Evolutionary conservation across 1,284 basidiomycete species (phyloP), one percentile per base, ranked within the genome.

Genomic region (Pseudozyma hubeiensis): DNA sequence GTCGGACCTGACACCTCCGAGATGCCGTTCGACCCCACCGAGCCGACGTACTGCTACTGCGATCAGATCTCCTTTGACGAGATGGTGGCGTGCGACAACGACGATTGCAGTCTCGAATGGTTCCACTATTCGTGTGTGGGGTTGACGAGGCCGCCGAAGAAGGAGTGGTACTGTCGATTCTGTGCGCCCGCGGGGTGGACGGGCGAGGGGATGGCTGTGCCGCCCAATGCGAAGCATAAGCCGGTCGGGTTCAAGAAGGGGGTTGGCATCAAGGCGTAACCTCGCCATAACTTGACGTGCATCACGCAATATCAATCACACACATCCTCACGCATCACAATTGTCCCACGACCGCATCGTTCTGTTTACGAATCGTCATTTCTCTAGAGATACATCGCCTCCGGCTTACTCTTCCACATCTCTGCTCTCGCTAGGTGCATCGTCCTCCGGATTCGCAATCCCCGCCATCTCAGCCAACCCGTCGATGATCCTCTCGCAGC

Each of bases 21-120:
- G 24, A 79, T 82, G 71, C 79, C 83, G 7, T 71, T 81, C 37
- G 77, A 77, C 51, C 86, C 86, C 1, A 86, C 86, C 68, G 87
- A 88, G 74, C 87, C 87, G 34, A 83, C 81, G 30, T 88, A 87
- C 75, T 88, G 87, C 75, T 87, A 87, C 78, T 88, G 87, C 77
- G 78, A 87, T 51, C 79, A 86, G 43, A 86, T 87, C 19, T 86
- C 85, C 3, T 86, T 84, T 49, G 87, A 87, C 47, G 76, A 86
- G 53, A 81, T 79, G 82, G 77, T 84, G 37, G 78, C 64, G 10
- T 75, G 75, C 58, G 83, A 87, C 79, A 87, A 87, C 78, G 86
- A 87, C 19, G 86, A 87, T 53, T 88, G 87, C 66, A 82, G 84
- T 1, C 66, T 85, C 55, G 87, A 87, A 69, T 88, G 87, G 82